Conservation (phyloP, 1,284 basidiomycete species). For the Tausonia pullulans region DNA sequence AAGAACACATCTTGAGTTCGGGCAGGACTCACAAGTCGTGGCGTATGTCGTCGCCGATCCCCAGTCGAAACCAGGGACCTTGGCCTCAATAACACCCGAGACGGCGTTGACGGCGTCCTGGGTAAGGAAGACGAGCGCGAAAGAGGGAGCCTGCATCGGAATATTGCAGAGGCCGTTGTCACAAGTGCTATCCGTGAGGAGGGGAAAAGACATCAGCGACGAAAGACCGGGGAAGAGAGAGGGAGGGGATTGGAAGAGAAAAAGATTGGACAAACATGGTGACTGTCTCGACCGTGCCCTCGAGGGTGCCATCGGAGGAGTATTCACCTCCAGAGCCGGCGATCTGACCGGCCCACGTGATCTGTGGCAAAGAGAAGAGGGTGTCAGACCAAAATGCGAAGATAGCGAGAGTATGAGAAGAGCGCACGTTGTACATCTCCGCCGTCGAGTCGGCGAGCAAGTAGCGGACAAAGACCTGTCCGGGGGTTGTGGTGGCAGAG, state of each 20-base stretch:
- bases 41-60: slow-evolving; percentile 43
- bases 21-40: slow-evolving; percentile 32
- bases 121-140: slow-evolving; percentile 16
- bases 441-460: slow-evolving; percentile 8
- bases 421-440: slow-evolving; percentile 11
- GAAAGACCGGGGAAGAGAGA: too few relatives aligned
- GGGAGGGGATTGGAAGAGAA: too few relatives aligned
- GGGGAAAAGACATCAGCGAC: too few relatives aligned
- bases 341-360: slow-evolving; percentile 17
- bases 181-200: not conserved
- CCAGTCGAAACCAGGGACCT: slow-evolving; percentile 23
- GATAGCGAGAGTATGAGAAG: not conserved
- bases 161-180: slow-evolving; percentile 1
- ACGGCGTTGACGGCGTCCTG: slow-evolving; percentile 7
- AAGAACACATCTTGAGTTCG: not conserved
- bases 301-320: slow-evolving; percentile 13
- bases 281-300: not conserved
- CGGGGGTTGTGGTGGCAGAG: not conserved
- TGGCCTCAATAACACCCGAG: not conserved
- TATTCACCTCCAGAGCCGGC: not conserved
- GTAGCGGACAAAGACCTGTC: slow-evolving; percentile 8
- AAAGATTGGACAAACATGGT: not conserved
- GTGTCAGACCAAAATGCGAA: not conserved
- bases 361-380: not conserved
- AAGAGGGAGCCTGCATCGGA: slow-evolving; percentile 11